Evolutionary conservation across 75 land plant species (phyloP).

Genomic region (Adiantum capillusveneris): DNA sequence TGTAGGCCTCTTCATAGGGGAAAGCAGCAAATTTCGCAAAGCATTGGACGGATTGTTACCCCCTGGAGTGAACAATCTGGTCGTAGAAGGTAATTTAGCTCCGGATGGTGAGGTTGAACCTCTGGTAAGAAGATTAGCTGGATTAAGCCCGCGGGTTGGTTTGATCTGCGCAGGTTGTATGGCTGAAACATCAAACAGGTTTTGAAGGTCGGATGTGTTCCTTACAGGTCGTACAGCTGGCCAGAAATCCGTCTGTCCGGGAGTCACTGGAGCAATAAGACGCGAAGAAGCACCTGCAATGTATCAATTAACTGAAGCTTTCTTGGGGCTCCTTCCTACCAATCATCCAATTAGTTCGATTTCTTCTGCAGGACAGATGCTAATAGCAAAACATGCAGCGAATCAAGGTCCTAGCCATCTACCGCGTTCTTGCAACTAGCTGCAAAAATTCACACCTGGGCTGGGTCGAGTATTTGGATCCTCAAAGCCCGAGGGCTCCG

Average conservation of each 20-base stretch:
- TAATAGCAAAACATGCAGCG: neutral
- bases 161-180: conserved; percentile 31
- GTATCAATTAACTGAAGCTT: conserved; percentile 47
- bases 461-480: conserved; percentile 8
- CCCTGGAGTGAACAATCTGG: conserved; percentile 17
- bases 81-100: neutral
- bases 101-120: conserved; percentile 17
- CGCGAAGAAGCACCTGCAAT: conserved; percentile 44
- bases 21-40: conserved; percentile 74
- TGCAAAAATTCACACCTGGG: conserved; percentile 6
- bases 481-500: conserved; percentile 26
- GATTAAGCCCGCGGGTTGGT: neutral
- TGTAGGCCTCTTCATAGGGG: conserved; percentile 68
- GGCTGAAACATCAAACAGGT: conserved; percentile 42
- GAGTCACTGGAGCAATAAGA: conserved; percentile 66
- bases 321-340: conserved; percentile 24
- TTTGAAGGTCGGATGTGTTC: conserved; percentile 24
- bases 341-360: neutral
- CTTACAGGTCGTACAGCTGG: conserved; percentile 28
- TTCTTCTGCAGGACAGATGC: neutral
- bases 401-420: neutral
- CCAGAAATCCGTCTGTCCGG: conserved; percentile 79
- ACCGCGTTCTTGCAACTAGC: neutral
- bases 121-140: conserved; percentile 18
- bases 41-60: conserved; percentile 59